Evolutionary conservation across 257 asterid genomes (phyloP).

Genomic region (Dorcoceras hygrometricum): DNA sequence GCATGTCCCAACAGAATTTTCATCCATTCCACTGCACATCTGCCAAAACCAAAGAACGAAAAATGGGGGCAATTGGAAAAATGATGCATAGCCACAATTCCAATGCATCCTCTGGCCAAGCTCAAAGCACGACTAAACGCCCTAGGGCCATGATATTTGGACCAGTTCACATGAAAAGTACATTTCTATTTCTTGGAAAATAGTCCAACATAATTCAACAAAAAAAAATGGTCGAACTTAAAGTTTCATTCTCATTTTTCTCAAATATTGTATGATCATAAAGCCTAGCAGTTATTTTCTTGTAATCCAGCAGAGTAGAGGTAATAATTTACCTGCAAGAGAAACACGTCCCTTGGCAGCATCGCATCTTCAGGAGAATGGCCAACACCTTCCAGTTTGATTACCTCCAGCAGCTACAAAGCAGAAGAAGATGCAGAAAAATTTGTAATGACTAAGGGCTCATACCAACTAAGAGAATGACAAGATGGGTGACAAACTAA

Average conservation of each 20-base stretch:
- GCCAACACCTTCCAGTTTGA: constrained; percentile 71
- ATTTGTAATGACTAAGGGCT: neutral
- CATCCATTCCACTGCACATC: constrained; percentile 90
- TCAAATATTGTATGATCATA: neutral
- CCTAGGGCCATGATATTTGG: neutral
- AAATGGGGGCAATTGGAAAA: neutral
- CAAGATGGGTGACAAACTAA: neutral
- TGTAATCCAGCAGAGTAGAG: neutral
- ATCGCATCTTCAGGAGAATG: constrained; percentile 66
- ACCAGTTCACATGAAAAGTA: neutral
- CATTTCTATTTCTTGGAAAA: neutral
- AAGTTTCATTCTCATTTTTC: neutral
- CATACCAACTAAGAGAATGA: neutral
- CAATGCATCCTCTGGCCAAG: neutral
- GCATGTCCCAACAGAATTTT: constrained; percentile 72
- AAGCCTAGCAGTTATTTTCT: neutral
- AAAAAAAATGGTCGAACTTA: neutral
- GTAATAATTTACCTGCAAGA: constrained; percentile 59
- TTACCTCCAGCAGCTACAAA: constrained; percentile 76
- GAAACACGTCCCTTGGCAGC: constrained; percentile 73
- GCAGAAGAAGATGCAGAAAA: constrained; percentile 17
- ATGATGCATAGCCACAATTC: neutral
- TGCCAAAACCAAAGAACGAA: constrained; percentile 30
- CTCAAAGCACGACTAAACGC: neutral
- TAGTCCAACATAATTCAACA: neutral